phyloP scores from a whole-genome alignment of 2,329 filamentous ascomycete genomes.

The Aspergillus amoenus region DNA sequence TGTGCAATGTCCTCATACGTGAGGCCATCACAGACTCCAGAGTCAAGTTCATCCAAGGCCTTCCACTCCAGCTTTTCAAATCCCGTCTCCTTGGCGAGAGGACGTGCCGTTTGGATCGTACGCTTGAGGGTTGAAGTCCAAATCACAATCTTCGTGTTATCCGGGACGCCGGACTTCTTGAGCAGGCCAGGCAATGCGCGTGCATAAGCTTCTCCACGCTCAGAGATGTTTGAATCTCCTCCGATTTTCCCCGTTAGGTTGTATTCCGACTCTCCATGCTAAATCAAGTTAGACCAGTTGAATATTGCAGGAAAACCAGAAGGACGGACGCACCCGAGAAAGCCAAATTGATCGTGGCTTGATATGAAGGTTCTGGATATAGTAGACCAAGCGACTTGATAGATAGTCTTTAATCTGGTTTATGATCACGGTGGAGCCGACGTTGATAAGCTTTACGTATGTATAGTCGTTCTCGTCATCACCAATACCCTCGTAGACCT shows the following conservation, averaged over 20 bases:
- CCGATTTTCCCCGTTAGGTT: slow-evolving; percentile 91
- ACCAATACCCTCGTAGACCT: slow-evolving; percentile 91
- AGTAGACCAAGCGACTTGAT: slow-evolving; percentile 94
- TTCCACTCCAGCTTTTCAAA: slow-evolving; percentile 99
- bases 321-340: slow-evolving; percentile 66
- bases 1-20: slow-evolving; percentile 95
- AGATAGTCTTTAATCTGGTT: slow-evolving; percentile 97
- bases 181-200: slow-evolving; percentile 81
- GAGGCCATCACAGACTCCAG: slow-evolving; percentile 92
- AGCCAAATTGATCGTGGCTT: slow-evolving; percentile 95
- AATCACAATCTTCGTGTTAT: slow-evolving; percentile 62
- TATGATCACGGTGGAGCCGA: slow-evolving; percentile 95
- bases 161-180: slow-evolving; percentile 77
- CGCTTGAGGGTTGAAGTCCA: slow-evolving; percentile 77
- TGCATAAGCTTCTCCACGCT: slow-evolving; percentile 84
- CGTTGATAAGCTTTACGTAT: slow-evolving; percentile 96
- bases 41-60: slow-evolving; percentile 94
- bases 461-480: slow-evolving; percentile 84
- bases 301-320: neutral
- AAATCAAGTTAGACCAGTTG: slow-evolving; percentile 20
- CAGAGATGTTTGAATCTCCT: slow-evolving; percentile 83
- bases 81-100: slow-evolving; percentile 64
- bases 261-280: slow-evolving; percentile 94
- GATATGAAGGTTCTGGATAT: slow-evolving; percentile 98
- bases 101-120: slow-evolving; percentile 87